A percentile compares a stretch with the other conserved stretches of the same genome.
phyloP scores from a whole-genome alignment of 2,329 filamentous ascomycete species.

The Ascochyta lentis region DNA sequence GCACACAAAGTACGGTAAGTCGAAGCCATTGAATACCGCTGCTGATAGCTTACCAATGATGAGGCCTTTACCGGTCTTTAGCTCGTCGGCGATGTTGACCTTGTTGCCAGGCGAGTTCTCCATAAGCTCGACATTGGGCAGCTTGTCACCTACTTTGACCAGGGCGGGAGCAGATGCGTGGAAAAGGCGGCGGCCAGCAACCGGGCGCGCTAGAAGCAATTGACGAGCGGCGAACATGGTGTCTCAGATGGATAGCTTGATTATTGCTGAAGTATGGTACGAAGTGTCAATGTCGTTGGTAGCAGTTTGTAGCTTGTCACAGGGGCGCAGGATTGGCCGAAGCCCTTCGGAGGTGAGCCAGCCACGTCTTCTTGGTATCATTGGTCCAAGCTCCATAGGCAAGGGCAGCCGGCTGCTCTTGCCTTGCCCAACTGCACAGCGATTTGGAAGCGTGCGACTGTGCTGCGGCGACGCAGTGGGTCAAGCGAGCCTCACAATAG shows the following conservation, averaged over 20 bases:
- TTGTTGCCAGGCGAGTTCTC: conserved; percentile 91
- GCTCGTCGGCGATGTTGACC: conserved; percentile 82
- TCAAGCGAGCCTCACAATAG: neutral
- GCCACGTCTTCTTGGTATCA: conserved; percentile 4
- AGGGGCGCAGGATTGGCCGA: conserved; percentile 4
- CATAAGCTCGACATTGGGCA: conserved; percentile 79
- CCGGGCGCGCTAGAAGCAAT: conserved; percentile 29
- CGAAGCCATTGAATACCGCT: neutral
- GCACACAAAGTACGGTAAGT: conserved; percentile 15
- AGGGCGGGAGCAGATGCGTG: conserved; percentile 67
- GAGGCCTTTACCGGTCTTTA: conserved; percentile 71
- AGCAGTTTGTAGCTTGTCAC: conserved; percentile 7
- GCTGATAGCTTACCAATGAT: conserved; percentile 63
- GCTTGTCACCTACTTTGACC: conserved; percentile 78
- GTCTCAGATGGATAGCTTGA: conserved; percentile 5
- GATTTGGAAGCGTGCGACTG: neutral
- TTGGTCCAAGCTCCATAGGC: conserved; percentile 8
- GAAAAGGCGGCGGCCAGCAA: conserved; percentile 56
- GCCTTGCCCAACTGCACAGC: neutral
- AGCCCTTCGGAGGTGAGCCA: conserved; percentile 9
- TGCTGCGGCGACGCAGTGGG: neutral
- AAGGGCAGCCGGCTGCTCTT: conserved; percentile 9
- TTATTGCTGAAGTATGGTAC: conserved; percentile 7
- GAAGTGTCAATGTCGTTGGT: conserved; percentile 17
- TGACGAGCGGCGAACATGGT: conserved; percentile 36